Evolutionary conservation across 2,329 filamentous ascomycete genomes (phyloP).

Genomic region (Aureobasidium sp.): DNA sequence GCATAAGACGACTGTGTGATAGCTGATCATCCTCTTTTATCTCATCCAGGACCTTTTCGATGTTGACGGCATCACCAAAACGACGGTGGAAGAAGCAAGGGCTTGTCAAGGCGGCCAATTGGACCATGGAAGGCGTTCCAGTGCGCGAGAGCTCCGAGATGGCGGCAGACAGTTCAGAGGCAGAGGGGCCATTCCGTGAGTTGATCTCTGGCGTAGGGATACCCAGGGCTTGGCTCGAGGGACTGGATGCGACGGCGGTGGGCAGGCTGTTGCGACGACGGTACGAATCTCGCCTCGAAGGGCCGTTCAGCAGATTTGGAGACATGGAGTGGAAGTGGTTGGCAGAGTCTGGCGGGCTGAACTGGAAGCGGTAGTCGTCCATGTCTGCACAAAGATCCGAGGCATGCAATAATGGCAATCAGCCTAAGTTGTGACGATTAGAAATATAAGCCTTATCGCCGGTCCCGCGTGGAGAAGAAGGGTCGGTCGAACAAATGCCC

Average conservation of each 20-base stretch:
- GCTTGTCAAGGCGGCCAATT: slow-evolving; percentile 67
- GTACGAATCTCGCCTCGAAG: slow-evolving; percentile 11
- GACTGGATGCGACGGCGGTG: slow-evolving; percentile 16
- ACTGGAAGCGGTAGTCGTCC: slow-evolving; percentile 12
- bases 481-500: not conserved
- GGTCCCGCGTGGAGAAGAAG: slow-evolving; percentile 1
- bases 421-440: slow-evolving; percentile 10
- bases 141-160: slow-evolving; percentile 17
- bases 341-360: not conserved
- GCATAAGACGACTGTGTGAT: slow-evolving; percentile 87
- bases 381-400: not conserved
- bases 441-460: slow-evolving; percentile 7
- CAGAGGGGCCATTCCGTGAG: slow-evolving; percentile 15
- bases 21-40: slow-evolving; percentile 82
- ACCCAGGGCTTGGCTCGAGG: slow-evolving; percentile 13
- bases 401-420: not conserved
- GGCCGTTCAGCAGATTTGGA: slow-evolving; percentile 1
- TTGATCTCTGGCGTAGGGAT: slow-evolving; percentile 10
- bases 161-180: slow-evolving; percentile 15
- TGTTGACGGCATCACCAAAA: slow-evolving; percentile 93
- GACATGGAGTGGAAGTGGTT: not conserved
- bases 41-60: slow-evolving; percentile 90
- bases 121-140: slow-evolving; percentile 21
- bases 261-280: slow-evolving; percentile 19
- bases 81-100: slow-evolving; percentile 97